These are phyloP conservation scores for Mycena filopes DNA, from an alignment of 768 basidiomycete species.

Conservation along the genomic window DNA sequence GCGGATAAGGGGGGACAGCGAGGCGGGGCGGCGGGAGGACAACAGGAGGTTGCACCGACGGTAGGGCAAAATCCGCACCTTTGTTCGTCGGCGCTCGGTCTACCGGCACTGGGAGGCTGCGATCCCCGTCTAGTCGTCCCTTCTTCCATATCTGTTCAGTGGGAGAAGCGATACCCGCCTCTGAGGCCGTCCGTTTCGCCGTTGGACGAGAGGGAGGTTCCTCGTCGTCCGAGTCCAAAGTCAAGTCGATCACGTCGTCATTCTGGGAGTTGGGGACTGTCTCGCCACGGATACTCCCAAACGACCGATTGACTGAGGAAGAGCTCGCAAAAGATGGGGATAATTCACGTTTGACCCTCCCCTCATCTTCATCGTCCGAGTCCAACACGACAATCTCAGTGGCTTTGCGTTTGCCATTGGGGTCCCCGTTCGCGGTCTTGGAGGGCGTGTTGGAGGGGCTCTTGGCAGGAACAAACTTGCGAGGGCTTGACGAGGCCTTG, in stretches of 20 bases:
- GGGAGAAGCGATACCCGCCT: slow-evolving; percentile 59
- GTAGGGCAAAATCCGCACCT: slow-evolving; percentile 14
- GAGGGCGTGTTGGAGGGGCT: slow-evolving; percentile 28
- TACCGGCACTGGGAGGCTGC: slow-evolving; percentile 6
- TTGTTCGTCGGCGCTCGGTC: slow-evolving; percentile 7
- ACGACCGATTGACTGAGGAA: slow-evolving; percentile 50
- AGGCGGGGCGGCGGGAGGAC: slow-evolving; percentile 10
- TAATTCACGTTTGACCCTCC: slow-evolving; percentile 78
- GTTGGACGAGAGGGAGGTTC: slow-evolving; percentile 48
- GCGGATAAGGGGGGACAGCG: slow-evolving; percentile 7
- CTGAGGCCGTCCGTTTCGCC: slow-evolving; percentile 71
- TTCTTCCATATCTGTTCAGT: slow-evolving; percentile 85
- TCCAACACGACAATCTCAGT: slow-evolving; percentile 74
- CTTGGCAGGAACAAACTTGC: slow-evolving; percentile 44
- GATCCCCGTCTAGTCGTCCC: slow-evolving; percentile 49
- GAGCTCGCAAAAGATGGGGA: slow-evolving; percentile 70
- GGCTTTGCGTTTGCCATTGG: slow-evolving; percentile 57
- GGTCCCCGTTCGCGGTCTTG: slow-evolving; percentile 44
- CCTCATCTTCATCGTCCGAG: slow-evolving; percentile 84
- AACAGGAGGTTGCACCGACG: slow-evolving; percentile 3
- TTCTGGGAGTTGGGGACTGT: slow-evolving; percentile 42
- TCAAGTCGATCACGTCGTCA: slow-evolving; percentile 84
- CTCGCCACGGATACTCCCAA: slow-evolving; percentile 38
- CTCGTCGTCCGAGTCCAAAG: slow-evolving; percentile 84
- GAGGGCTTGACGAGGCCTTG: slow-evolving; percentile 43